Evolutionary conservation across 2,329 filamentous ascomycete genomes (phyloP), one percentile per base, ranked within the genome.

Genomic region (Colletotrichum orbiculare): DNA sequence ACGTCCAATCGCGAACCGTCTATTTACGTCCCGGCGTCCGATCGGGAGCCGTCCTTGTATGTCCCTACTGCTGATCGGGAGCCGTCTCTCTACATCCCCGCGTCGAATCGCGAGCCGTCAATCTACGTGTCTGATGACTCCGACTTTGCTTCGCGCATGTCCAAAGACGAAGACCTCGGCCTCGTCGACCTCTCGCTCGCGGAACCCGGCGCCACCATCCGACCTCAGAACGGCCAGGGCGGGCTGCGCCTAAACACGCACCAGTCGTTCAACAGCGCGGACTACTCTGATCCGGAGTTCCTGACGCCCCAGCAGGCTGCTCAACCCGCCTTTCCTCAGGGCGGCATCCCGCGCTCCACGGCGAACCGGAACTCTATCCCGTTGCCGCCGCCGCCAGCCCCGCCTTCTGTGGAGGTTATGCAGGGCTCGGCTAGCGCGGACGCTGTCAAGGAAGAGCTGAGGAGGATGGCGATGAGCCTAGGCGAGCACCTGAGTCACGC

Each of bases 71-170:
- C 75, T 0, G 79, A 77, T 48, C 79, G 86, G 43, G 85, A 87
- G 67, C 85, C 85, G 0, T 87, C 85, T 3, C 87, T 89, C 56
- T 89, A 89, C 66, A 78, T 77, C n/a, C 74, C 79, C 4, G 70
- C 75, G 6, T 73, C 75, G 0, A 79, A 77, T 52, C 79, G 86
- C 39, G 85, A 87, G 68, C 85, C 70, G 82, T 87, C 85, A 3
- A 87, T 89, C 57, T 89, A 89, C 69, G 83, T 89, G 9, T 85
- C 85, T 1, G 87, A 89, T 66, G 85, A 87, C 64, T 85, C 83
- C 8, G 80, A 84, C 34, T 84, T 81, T 64, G 79, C 82, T 3
- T 62, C 71, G 7, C 73, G 73, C n/a, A 67, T 79, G 8, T 71
- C 69, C 42, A 69, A 68, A 50, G 66, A 68, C 15, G 70, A 70